phyloP scores from a whole-genome alignment of 2,329 filamentous ascomycete species.

The Ophiostoma fasciatum region DNA sequence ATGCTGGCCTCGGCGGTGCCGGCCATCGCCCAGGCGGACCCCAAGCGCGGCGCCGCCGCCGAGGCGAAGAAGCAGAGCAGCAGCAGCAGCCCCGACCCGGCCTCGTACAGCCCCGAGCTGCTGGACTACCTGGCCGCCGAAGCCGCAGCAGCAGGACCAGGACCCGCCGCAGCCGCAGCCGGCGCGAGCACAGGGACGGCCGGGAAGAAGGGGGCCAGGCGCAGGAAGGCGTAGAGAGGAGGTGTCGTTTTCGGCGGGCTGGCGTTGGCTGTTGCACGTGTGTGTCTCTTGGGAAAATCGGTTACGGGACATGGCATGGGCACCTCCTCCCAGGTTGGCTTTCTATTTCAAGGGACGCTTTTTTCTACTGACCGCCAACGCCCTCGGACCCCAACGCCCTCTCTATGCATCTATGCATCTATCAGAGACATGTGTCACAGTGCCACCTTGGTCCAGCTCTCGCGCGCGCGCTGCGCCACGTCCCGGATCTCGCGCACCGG shows the following conservation, averaged over 20 bases:
- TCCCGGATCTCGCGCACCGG: conserved; percentile 35
- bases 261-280: too few species aligned
- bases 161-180: conserved; percentile 12
- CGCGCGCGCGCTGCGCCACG: conserved; percentile 32
- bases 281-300: too few species aligned
- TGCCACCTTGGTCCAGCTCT: conserved; percentile 28
- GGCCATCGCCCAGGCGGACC: conserved; percentile 50
- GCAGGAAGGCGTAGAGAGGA: conserved; percentile 29
- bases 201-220: conserved; percentile 27
- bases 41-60: conserved; percentile 33
- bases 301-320: too few species aligned
- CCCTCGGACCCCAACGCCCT: too few species aligned
- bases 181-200: conserved; percentile 20
- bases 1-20: conserved; percentile 57
- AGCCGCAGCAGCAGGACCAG: conserved; percentile 5
- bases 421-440: too few species aligned
- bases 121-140: conserved; percentile 30
- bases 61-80: too few species aligned
- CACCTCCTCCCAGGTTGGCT: too few species aligned
- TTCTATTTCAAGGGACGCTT: too few species aligned
- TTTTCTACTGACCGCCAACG: too few species aligned
- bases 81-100: conserved; percentile 20
- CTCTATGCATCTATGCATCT: too few species aligned
- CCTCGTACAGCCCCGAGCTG: conserved; percentile 28
- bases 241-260: too few species aligned